Percentiles rank a stretch among this genome's conserved stretches.
These are phyloP conservation scores for Solanum ahanhuiri DNA, from an alignment of 257 asterid species.

Conservation along the genomic window DNA sequence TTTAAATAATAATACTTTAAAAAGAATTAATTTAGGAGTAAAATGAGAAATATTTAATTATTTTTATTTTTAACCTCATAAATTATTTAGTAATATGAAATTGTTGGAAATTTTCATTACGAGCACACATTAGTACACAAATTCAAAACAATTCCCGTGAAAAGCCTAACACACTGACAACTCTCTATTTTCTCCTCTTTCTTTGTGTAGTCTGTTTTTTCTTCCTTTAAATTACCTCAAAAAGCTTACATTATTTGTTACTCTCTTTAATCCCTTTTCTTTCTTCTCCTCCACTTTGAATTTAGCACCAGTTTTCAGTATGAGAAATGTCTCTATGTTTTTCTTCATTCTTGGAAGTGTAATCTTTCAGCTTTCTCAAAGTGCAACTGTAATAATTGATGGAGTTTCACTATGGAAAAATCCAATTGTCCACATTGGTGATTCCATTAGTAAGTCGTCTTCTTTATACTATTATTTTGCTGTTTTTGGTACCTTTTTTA, in stretches of 20 bases:
- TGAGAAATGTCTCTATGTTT: conserved; percentile 25
- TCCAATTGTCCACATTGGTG: conserved; percentile 64
- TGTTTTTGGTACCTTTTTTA: background rate
- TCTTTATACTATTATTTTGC: background rate
- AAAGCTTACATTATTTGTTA: background rate
- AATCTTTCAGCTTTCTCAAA: conserved; percentile 19
- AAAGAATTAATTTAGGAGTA: no score
- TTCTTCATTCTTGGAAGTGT: conserved; percentile 17
- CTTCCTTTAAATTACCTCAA: background rate
- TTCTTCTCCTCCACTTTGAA: background rate
- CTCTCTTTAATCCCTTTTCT: background rate
- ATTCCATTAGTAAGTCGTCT: conserved; percentile 61
- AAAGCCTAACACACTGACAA: conserved; percentile 50
- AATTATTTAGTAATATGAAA: background rate
- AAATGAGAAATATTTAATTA: background rate
- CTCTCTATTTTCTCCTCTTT: conserved; percentile 10
- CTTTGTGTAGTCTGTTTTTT: background rate
- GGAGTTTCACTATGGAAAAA: conserved; percentile 75
- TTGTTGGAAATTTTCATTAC: background rate
- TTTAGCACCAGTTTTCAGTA: background rate
- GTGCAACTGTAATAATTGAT: conserved; percentile 63
- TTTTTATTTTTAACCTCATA: no score
- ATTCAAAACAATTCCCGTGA: conserved; percentile 28
- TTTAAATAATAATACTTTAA: no score
- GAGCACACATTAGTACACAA: conserved; percentile 13